Conservation (phyloP, 352 stramenopile genomes). For the Thalassiosira oceanica region DNA sequence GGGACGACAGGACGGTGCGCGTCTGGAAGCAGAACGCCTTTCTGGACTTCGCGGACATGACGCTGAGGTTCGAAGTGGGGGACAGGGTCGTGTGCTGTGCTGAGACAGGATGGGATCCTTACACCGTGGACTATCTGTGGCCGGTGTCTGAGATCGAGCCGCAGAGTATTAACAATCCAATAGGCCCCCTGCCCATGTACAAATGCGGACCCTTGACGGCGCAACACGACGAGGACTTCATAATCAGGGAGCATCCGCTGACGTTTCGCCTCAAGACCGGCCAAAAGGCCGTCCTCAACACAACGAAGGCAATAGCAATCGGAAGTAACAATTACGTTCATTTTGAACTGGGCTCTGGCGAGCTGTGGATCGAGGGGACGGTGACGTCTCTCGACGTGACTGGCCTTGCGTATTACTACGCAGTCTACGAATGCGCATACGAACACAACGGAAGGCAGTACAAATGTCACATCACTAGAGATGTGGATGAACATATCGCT, state of each 20-base stretch:
- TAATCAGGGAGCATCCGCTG: not conserved
- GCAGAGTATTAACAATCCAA: too few relatives aligned
- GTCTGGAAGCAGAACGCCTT: not conserved
- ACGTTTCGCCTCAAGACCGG: slow-evolving; percentile 5
- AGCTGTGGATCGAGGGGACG: slow-evolving; percentile 1
- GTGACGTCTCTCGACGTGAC: not conserved
- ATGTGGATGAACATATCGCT: slow-evolving; percentile 6
- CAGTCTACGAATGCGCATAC: slow-evolving; percentile 14
- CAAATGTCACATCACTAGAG: not conserved
- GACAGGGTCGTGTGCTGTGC: slow-evolving; percentile 1
- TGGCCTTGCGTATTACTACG: not conserved
- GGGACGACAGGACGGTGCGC: not conserved
- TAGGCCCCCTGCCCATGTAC: too few relatives aligned
- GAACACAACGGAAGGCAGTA: not conserved
- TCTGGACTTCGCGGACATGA: slow-evolving; percentile 21
- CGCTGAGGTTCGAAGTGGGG: slow-evolving; percentile 16
- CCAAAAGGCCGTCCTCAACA: slow-evolving; percentile 4
- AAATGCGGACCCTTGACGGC: too few relatives aligned
- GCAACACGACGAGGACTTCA: too few relatives aligned
- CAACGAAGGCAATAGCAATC: not conserved
- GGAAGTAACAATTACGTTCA: too few relatives aligned
- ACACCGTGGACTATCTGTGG: not conserved
- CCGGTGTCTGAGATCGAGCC: not conserved
- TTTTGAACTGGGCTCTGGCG: not conserved
- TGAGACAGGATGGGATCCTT: not conserved